phyloP scores from a whole-genome alignment of 2,329 filamentous ascomycete species.

The Paracorniculantispora psalliotae region DNA sequence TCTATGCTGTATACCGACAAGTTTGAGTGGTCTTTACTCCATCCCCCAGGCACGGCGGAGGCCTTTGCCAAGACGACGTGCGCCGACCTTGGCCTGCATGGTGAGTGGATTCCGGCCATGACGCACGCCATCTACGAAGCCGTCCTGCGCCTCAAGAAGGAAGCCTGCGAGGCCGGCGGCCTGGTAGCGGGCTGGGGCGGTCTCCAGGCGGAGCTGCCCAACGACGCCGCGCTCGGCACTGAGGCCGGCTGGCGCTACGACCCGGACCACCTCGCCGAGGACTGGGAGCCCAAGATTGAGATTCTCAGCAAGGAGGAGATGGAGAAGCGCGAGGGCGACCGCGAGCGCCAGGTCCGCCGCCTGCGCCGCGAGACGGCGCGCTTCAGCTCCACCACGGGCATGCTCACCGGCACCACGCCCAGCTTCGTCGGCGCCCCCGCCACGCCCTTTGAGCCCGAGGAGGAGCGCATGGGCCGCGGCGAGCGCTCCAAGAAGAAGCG shows the following conservation, averaged over 20 bases:
- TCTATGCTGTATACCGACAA: constrained; percentile 94
- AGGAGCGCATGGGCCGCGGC: constrained; percentile 86
- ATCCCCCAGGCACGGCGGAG: constrained; percentile 87
- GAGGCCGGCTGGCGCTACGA: constrained; percentile 96
- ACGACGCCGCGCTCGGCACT: constrained; percentile 75
- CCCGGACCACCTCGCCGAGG: constrained; percentile 77
- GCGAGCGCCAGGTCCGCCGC: constrained; percentile 83
- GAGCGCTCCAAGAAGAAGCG: constrained; percentile 95
- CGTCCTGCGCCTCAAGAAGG: constrained; percentile 87
- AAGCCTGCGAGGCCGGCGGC: constrained; percentile 87
- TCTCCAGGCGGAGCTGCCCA: constrained; percentile 64
- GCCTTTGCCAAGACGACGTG: constrained; percentile 90
- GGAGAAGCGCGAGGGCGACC: constrained; percentile 90
- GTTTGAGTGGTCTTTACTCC: constrained; percentile 94
- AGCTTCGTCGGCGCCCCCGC: constrained; percentile 34
- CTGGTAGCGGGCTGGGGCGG: constrained; percentile 69
- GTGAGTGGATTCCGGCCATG: constrained; percentile 92
- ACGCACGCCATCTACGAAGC: constrained; percentile 97
- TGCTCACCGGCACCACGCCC: constrained; percentile 67
- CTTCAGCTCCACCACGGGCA: constrained; percentile 81
- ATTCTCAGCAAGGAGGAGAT: constrained; percentile 90
- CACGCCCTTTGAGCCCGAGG: constrained; percentile 42
- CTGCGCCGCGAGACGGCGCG: constrained; percentile 85
- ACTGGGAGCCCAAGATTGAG: constrained; percentile 81
- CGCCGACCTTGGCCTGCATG: constrained; percentile 79